Conservation (phyloP, 331 rosid species). For the Arachis monticola region DNA sequence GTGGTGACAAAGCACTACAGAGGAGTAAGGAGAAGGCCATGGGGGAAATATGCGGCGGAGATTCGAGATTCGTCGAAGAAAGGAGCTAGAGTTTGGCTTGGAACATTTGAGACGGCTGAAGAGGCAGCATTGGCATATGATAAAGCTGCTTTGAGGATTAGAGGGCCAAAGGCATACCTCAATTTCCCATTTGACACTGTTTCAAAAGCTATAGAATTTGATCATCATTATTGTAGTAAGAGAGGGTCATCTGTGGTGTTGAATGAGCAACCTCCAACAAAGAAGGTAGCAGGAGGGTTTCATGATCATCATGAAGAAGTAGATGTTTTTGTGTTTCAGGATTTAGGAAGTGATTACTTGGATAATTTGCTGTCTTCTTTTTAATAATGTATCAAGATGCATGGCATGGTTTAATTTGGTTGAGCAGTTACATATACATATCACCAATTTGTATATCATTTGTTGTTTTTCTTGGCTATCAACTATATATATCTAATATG, state of each 20-base stretch:
- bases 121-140: conserved; percentile 96
- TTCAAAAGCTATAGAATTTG: conserved; percentile 47
- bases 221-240: conserved; percentile 11
- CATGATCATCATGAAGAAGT: conserved; percentile 34
- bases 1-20: conserved; percentile 62
- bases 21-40: conserved; percentile 92
- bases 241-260: conserved; percentile 37
- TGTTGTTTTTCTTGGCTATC: background rate
- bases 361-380: conserved; percentile 75
- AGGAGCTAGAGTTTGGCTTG: conserved; percentile 91
- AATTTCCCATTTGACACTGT: conserved; percentile 79
- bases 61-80: conserved; percentile 80
- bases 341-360: conserved; percentile 84
- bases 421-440: background rate
- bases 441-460: conserved; percentile 16
- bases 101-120: conserved; percentile 82
- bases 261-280: conserved; percentile 45
- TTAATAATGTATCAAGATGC: conserved; percentile 26
- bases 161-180: conserved; percentile 75
- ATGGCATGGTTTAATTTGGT: too few species aligned
- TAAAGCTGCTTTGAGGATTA: conserved; percentile 85
- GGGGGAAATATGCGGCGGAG: conserved; percentile 97
- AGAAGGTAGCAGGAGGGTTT: conserved; percentile 47
- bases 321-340: conserved; percentile 78
- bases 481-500: too few species aligned